These are phyloP conservation scores for Fusarium concolor DNA, from an alignment of 2,329 filamentous ascomycete genomes.

Conservation along the genomic window DNA sequence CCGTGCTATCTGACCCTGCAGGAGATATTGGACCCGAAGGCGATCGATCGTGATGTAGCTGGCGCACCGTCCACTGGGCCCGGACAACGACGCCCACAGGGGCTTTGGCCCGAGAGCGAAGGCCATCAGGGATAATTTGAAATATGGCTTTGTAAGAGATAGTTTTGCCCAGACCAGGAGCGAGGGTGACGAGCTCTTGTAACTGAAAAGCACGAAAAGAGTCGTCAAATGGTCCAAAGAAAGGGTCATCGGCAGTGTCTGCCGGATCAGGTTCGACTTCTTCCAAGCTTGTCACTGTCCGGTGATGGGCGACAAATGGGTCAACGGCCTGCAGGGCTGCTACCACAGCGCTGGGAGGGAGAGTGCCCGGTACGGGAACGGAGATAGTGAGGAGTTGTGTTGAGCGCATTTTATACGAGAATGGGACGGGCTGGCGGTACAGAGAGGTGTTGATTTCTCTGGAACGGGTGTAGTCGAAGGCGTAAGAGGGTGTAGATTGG, in stretches of 20 bases:
- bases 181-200: conserved; percentile 50
- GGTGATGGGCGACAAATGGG: conserved; percentile 57
- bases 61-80: conserved; percentile 51
- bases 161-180: conserved; percentile 56
- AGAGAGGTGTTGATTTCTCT: background rate
- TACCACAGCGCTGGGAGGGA: conserved; percentile 54
- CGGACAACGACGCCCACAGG: conserved; percentile 58
- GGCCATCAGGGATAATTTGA: conserved; percentile 55
- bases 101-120: conserved; percentile 58
- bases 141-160: conserved; percentile 58
- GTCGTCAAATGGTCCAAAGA: conserved; percentile 55
- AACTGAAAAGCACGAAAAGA: conserved; percentile 52
- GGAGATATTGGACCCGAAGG: conserved; percentile 37
- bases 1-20: conserved; percentile 45
- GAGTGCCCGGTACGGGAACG: conserved; percentile 55
- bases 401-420: conserved; percentile 46
- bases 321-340: conserved; percentile 54
- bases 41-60: conserved; percentile 30
- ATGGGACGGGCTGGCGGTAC: background rate
- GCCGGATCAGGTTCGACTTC: conserved; percentile 50
- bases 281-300: conserved; percentile 52
- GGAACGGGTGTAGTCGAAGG: background rate
- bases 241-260: conserved; percentile 54
- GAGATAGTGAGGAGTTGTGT: conserved; percentile 52
- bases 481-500: background rate